A percentile compares a stretch with the other conserved stretches of the same genome.
Evolutionary conservation across 768 basidiomycete species (phyloP).

Genomic region (Cyclocybe aegerita): DNA sequence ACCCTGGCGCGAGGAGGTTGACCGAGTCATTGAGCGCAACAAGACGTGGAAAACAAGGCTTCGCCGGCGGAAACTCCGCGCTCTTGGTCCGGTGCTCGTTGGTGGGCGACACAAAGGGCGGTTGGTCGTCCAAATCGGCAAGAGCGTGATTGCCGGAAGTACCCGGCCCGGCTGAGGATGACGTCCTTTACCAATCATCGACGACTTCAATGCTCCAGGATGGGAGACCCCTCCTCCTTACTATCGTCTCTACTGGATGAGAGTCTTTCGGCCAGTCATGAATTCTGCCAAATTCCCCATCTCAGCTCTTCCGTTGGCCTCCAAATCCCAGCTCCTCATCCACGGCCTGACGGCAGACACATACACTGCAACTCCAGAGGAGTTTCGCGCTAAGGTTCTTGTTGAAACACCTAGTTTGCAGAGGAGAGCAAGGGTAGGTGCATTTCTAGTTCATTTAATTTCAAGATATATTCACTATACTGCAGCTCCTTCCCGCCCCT

Average conservation of each 20-base stretch:
- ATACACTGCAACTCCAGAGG: constrained; percentile 46
- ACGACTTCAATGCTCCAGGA: no score
- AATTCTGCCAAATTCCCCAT: constrained; percentile 33
- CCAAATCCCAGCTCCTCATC: constrained; percentile 37
- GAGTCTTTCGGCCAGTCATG: constrained; percentile 14
- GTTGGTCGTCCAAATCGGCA: background rate
- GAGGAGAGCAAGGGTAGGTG: constrained; percentile 56
- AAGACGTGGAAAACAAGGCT: no score
- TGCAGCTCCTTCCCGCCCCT: constrained; percentile 44
- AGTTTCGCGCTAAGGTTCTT: constrained; percentile 52
- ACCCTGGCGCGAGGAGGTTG: no score
- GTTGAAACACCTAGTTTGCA: constrained; percentile 60
- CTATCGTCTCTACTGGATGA: constrained; percentile 1
- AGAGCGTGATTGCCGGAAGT: background rate
- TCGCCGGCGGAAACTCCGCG: no score
- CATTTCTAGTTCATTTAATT: background rate
- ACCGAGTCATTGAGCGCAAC: no score
- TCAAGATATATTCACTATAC: background rate
- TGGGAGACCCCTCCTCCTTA: no score
- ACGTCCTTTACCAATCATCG: background rate
- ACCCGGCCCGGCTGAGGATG: background rate
- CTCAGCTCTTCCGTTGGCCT: constrained; percentile 52
- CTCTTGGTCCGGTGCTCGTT: no score
- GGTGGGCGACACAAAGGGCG: background rate
- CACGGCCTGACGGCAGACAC: constrained; percentile 60